Base-by-base conservation (phyloP, 495 filamentous ascomycete genomes). In the Xylaria telfairii region DNA sequence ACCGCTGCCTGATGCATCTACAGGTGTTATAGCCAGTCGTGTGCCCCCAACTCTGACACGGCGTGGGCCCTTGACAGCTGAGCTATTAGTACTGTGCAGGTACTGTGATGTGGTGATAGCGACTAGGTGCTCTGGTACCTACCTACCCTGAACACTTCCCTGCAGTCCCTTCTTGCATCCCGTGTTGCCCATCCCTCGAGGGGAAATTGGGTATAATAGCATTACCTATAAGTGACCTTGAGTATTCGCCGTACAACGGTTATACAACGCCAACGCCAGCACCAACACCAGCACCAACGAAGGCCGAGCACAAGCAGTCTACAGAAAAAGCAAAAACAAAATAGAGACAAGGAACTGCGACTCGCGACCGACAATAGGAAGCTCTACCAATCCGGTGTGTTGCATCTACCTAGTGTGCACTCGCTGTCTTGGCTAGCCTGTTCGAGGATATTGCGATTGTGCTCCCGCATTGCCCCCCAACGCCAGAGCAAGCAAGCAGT, bases 121-220 rank as follows among this genome's bases (percentile, higher is more conserved):
- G 44, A 46, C 26, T 8, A 57, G 26, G 26, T 30, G 28, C 53
- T 51, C 47, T 51, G 47, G 10, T 51, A 51, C n/a, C n/a, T n/a
- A n/a, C n/a, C n/a, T n/a, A n/a, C 21, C 47, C 47, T 51, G 47
- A 26, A 26, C 47, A 7, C 47, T 51, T 46, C 42, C 42, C 42
- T 49, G 46, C 24, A 24, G 46, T 49, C 34, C 57, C 57, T 60
- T 41, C 57, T 60, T 60, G 57, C 57, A 60, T 34, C 53, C 53
- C n/a, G 53, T 57, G 57, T 39, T 28, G 28, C 28, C 53, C 53
- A 30, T 57, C 28, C 28, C 2, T 12, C 53, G 53, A 57, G 47
- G 47, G 21, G 5, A 24, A 9, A n/a, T n/a, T n/a, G n/a, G n/a
- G n/a, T n/a, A n/a, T n/a, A n/a, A n/a, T n/a, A n/a, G n/a, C n/a